Base-by-base conservation (phyloP, 192 early-diverging fungal genomes). In the Coemansia sp. region DNA sequence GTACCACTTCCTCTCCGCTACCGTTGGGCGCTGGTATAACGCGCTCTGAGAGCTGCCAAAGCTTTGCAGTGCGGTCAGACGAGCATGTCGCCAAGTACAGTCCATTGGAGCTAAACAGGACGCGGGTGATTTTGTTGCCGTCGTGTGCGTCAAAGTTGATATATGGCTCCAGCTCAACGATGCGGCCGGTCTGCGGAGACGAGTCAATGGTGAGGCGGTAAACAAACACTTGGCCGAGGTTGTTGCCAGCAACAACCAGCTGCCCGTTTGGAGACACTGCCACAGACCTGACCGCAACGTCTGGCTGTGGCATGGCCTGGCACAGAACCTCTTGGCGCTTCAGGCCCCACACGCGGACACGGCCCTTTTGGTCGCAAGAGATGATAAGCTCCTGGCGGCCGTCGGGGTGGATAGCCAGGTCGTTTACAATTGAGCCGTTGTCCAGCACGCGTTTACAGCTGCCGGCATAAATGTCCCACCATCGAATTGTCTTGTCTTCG, bases 401-500 rank as follows among this genome's bases (percentile, higher is more conserved):
- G 67, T 84, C 77, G 5, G 81, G 81, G 47, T 84, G 77, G 38
- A 84, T 76, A 14, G 81, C 81, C 33, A 84, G 70, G 64, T 84
- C 81, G 53, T 78, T 84, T 53, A 84, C 81, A 0, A 69, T 57
- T 2, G 81, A 72, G 38, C 65, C 70, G 64, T 84, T 84, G 37
- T 84, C 23, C 62, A 84, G 55, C 30, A 69, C 60, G 32, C 70
- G 74, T 63, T 76, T 84, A 63, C 76, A 76, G 49, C 39, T 63
- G 17, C 81, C 81, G 0, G 81, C 77, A 21, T 78, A 76, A 14
- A 84, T 64, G 66, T 84, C 81, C 81, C 81, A 84, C 81, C 76
- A 78, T 49, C 73, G 68, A 46, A 84, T 84, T 11, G 73, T 73
- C 57, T 78, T 69, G 62, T 84, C 77, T 43, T 84, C 82, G 78